Evolutionary conservation across 2,329 filamentous ascomycete species (phyloP).

Genomic region (Aspergillus thermomutatus): DNA sequence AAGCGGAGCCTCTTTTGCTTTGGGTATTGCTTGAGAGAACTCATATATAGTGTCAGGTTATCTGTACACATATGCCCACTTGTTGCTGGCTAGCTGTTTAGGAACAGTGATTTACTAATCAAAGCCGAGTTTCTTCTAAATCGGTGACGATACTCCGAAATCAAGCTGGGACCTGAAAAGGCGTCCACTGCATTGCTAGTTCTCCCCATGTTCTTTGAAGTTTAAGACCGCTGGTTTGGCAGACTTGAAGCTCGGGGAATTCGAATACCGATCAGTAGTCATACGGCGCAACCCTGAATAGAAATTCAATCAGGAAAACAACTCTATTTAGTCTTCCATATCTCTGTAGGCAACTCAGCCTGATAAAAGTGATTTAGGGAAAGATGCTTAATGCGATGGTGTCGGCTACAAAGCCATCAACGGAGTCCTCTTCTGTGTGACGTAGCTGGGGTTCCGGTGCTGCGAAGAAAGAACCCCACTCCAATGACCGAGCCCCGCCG

Average conservation of each 20-base stretch:
- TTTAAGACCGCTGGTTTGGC: not conserved
- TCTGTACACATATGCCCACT: not conserved
- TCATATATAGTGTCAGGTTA: not conserved
- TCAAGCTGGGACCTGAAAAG: not conserved
- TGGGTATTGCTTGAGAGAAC: not conserved
- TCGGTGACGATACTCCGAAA: not conserved
- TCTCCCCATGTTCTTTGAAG: not conserved
- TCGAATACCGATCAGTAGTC: not conserved
- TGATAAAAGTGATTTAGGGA: no score
- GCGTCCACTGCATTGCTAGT: not conserved
- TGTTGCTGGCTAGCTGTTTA: not conserved
- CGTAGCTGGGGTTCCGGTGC: conserved; percentile 3
- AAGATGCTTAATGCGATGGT: not conserved
- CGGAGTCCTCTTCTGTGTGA: conserved; percentile 7
- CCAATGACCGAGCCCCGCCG: conserved; percentile 21
- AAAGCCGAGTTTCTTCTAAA: not conserved
- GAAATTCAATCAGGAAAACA: not conserved
- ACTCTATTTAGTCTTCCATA: not conserved
- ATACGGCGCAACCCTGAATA: not conserved
- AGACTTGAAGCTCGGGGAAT: not conserved
- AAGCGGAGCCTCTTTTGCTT: not conserved
- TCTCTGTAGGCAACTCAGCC: not conserved
- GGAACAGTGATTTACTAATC: not conserved
- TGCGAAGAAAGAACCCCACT: conserved; percentile 20
- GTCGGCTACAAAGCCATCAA: not conserved